A percentile compares a stretch with the other conserved stretches of the same genome.
These are phyloP conservation scores for Austroboletus olivaceoglutinosus DNA, from an alignment of 1,284 basidiomycete genomes.

Conservation along the genomic window DNA sequence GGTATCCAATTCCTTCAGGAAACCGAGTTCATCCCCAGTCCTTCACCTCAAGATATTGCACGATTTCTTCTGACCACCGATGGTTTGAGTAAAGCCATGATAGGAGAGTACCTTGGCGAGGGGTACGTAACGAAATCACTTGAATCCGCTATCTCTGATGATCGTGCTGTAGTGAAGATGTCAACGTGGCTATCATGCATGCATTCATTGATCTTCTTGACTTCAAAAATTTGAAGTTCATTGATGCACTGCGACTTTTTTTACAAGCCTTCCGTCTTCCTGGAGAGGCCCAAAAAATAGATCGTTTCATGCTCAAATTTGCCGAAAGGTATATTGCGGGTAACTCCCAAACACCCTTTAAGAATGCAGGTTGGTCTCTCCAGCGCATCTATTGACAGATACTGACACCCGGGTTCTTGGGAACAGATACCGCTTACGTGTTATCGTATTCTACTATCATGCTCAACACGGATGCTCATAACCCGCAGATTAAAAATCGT, in stretches of 20 bases:
- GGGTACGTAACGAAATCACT: slow-evolving; percentile 54
- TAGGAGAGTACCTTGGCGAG: slow-evolving; percentile 98
- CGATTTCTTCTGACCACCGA: slow-evolving; percentile 87
- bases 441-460: slow-evolving; percentile 92
- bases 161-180: slow-evolving; percentile 62
- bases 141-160: slow-evolving; percentile 5
- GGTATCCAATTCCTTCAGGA: slow-evolving; percentile 90
- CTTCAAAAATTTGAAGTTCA: slow-evolving; percentile 77
- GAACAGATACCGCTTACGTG: slow-evolving; percentile 86
- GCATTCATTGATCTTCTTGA: slow-evolving; percentile 92
- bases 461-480: slow-evolving; percentile 96
- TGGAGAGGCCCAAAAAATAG: slow-evolving; percentile 96
- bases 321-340: slow-evolving; percentile 91
- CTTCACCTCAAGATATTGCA: slow-evolving; percentile 80
- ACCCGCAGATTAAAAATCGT: slow-evolving; percentile 86
- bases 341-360: slow-evolving; percentile 80
- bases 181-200: slow-evolving; percentile 92
- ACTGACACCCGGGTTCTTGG: slow-evolving; percentile 6
- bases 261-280: slow-evolving; percentile 93
- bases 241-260: slow-evolving; percentile 85
- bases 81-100: slow-evolving; percentile 92
- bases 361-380: slow-evolving; percentile 62
- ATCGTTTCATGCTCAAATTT: slow-evolving; percentile 98
- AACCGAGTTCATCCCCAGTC: slow-evolving; percentile 83
- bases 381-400: neutral